These are phyloP conservation scores for Mesostigma viride DNA, from an alignment of 139 green algal genomes.

Conservation along the genomic window DNA sequence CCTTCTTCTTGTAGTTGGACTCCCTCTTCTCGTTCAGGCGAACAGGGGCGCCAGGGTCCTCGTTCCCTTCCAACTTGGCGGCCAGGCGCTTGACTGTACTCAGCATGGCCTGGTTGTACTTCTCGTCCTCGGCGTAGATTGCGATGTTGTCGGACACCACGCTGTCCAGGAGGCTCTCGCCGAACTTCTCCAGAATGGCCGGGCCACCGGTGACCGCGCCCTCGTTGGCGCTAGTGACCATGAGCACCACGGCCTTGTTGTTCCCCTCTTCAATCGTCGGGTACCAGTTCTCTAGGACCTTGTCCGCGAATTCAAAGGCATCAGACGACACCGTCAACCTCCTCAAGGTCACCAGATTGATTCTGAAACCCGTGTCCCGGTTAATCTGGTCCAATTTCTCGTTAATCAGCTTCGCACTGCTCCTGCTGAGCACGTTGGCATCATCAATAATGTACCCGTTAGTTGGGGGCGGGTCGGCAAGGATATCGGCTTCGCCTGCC, in stretches of 20 bases:
- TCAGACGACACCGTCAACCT: constrained; percentile 32
- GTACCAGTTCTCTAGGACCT: constrained; percentile 39
- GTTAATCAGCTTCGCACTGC: constrained; percentile 25
- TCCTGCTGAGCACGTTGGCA: constrained; percentile 27
- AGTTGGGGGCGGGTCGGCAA: constrained; percentile 6
- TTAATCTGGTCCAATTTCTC: constrained; percentile 30
- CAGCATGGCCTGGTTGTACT: constrained; percentile 78
- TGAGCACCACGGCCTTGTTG: constrained; percentile 83
- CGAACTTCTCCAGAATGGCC: constrained; percentile 64
- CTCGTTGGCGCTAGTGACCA: constrained; percentile 89
- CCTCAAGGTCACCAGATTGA: constrained; percentile 35
- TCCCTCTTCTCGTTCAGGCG: constrained; percentile 17
- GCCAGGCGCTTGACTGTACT: constrained; percentile 66
- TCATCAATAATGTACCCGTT: constrained; percentile 33
- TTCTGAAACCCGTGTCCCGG: constrained; percentile 30
- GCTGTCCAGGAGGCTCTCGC: constrained; percentile 86
- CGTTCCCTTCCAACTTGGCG: constrained; percentile 55
- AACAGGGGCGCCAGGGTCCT: constrained; percentile 39
- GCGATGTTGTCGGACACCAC: constrained; percentile 87
- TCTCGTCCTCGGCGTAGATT: constrained; percentile 81
- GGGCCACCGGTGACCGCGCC: constrained; percentile 80
- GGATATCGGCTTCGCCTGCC: constrained; percentile 30
- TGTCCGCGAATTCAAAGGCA: constrained; percentile 36
- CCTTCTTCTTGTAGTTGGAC: constrained; percentile 41
- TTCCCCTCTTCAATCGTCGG: constrained; percentile 37